Evolutionary conservation across 1,284 basidiomycete genomes (phyloP), one percentile per base, ranked within the genome.

Genomic region (Puccinia sorghi): DNA sequence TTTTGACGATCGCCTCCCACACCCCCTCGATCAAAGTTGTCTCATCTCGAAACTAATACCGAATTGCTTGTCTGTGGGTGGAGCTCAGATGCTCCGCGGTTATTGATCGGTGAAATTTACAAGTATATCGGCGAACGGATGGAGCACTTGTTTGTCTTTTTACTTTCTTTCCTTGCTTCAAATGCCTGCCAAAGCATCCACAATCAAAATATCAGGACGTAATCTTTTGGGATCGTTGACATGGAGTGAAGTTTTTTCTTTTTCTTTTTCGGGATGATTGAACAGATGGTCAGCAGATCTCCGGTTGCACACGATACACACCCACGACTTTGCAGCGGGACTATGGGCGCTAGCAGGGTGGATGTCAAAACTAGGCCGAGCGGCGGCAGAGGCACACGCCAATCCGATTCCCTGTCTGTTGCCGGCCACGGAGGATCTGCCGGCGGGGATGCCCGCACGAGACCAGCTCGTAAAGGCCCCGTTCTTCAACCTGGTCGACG

Each of bases 401-500:
- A 74, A 78, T 52, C 57, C 57, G 64, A 74, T 73, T 13, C 67
- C 67, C 13, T 72, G 72, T 50, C 71, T 79, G 8, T 71, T 79
- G 46, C 69, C 75, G 15, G 67, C 50, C 17, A 75, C 80, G 32
- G 59, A 79, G 25, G 43, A 52, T 17, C 71, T 80, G 50, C 80
- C 81, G 22, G 80, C 79, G 20, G 81, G 80, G 7, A 73, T 81
- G 72, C 80, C 80, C 11, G 59, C 79, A n/a, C 71, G 80, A 20
- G 59, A 80, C 48, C 56, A 70, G 27, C 41, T 76, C 3, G 70
- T 81, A 6, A 77, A 54, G 32, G 81, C 80, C 12, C 81, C 81
- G 1, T 52, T 80, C 20, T 81, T 81, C 50, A 80, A 81, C 76
- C 52, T 81, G 12, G 89, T 91, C 80, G 93, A 95, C 83, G 91